Percentiles rank a stretch among this genome's conserved stretches.
Conservation (phyloP, 2,329 filamentous ascomycete genomes). For the Paracoccidioides lutzii region DNA sequence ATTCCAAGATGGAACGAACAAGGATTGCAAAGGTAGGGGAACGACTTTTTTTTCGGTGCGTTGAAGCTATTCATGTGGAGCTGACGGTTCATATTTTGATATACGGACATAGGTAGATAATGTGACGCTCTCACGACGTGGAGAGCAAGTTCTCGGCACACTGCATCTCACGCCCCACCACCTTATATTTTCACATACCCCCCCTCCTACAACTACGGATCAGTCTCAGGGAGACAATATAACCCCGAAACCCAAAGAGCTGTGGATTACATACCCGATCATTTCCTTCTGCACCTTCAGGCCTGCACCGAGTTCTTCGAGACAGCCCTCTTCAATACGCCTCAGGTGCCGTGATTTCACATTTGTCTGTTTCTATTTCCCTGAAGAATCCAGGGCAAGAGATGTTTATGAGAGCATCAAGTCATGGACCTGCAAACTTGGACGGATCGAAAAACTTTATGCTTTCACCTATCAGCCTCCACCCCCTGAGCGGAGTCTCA, state of each 20-base stretch:
- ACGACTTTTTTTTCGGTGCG: neutral
- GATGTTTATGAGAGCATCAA: slow-evolving; percentile 84
- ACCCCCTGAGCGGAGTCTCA: slow-evolving; percentile 56
- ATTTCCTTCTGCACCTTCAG: slow-evolving; percentile 69
- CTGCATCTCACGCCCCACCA: slow-evolving; percentile 52
- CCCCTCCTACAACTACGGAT: slow-evolving; percentile 25
- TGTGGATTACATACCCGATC: slow-evolving; percentile 92
- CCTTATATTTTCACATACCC: slow-evolving; percentile 49
- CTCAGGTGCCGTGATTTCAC: slow-evolving; percentile 87
- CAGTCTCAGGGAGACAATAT: slow-evolving; percentile 24
- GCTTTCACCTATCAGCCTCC: slow-evolving; percentile 76
- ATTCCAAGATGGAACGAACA: slow-evolving; percentile 10
- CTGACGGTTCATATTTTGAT: neutral
- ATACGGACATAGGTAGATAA: slow-evolving; percentile 35
- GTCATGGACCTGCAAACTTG: slow-evolving; percentile 64
- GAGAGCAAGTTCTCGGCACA: slow-evolving; percentile 45
- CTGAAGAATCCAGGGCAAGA: slow-evolving; percentile 57
- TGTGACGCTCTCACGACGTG: slow-evolving; percentile 46
- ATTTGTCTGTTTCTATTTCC: slow-evolving; percentile 83
- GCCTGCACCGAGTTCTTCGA: slow-evolving; percentile 55
- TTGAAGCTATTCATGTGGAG: neutral
- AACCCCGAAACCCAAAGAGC: slow-evolving; percentile 49
- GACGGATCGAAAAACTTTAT: slow-evolving; percentile 75
- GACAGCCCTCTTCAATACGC: slow-evolving; percentile 67
- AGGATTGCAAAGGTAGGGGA: slow-evolving; percentile 11